Evolutionary conservation across 1,284 basidiomycete genomes (phyloP), one percentile per base, ranked within the genome.

Genomic region (Marasmius tenuissimus): DNA sequence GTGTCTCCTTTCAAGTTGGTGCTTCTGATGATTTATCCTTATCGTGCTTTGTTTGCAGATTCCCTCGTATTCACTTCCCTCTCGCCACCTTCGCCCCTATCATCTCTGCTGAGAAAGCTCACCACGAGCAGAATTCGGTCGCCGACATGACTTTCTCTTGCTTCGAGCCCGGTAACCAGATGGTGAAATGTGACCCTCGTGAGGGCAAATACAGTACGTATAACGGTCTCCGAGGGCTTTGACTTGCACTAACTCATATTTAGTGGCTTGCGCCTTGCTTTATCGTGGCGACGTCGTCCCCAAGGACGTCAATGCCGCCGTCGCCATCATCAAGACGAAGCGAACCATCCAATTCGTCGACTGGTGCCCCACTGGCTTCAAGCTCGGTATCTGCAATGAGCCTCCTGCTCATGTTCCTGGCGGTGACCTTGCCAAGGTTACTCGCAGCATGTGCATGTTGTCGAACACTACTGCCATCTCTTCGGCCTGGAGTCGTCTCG

Each of bases 241-340:
- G 14, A 8, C 49, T 22, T 52, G 16, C 33, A 37, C 35, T 16
- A 11, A 20, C 14, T 8, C 7, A 9, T 45, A 50, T 55, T 47
- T 53, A 90, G 90, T 91, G 92, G 94, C 94, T 54, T 96, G 93
- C 76, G 91, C 89, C 73, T 77, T 96, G 65, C 81, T 96, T 55
- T 96, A 93, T 83, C 94, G 96, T 73, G 96, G 97, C 70, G 96
- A 99, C 74, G 96, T 98, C 68, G 96, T 97, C 57, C 95, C 96
- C 72, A 98, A 98, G 85, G 97, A 98, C 75, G 93, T 92, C 72
- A 94, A 97, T 71, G 89, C 93, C 63, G 96, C 97, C 60, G 93
- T 98, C 67, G 89, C 92, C 60, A 91, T 87, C 71, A 95, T 98
- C 83, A 98, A 97, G 86, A 98, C 96, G 65, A 97, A 96, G 85